These are phyloP conservation scores for Paramecium sonneborni DNA, from an alignment of 73 alveolate species.

Conservation along the genomic window DNA sequence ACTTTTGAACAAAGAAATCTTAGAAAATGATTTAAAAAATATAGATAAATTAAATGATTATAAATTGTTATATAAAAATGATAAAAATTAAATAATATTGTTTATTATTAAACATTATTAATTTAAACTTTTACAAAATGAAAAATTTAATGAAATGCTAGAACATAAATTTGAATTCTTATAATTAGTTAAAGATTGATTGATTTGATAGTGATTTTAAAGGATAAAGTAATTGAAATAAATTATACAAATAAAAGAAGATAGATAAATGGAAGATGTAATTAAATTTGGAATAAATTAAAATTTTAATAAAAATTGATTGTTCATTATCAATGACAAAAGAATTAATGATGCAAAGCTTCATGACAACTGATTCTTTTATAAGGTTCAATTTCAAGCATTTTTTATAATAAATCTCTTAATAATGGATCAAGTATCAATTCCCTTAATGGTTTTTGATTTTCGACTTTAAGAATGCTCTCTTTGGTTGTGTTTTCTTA, in stretches of 20 bases:
- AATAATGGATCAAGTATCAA: constrained; percentile 72
- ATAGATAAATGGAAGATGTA: not conserved
- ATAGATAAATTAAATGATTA: not conserved
- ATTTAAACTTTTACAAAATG: too few relatives aligned
- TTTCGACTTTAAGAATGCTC: constrained; percentile 59
- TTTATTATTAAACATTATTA: too few relatives aligned
- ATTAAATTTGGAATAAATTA: not conserved
- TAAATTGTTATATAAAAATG: not conserved
- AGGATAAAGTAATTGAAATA: too few relatives aligned
- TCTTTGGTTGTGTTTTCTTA: constrained; percentile 15
- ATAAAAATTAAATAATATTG: too few relatives aligned
- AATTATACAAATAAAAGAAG: not conserved
- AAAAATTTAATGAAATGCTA: too few relatives aligned
- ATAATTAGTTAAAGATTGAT: too few relatives aligned
- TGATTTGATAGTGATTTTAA: too few relatives aligned
- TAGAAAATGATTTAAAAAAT: not conserved
- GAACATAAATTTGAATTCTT: too few relatives aligned
- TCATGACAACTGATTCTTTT: constrained; percentile 77
- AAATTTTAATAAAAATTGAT: not conserved
- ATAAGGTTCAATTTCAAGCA: constrained; percentile 77
- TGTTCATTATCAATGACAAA: constrained; percentile 4
- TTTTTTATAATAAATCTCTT: constrained; percentile 68
- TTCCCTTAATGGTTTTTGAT: constrained; percentile 31
- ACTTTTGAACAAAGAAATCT: not conserved
- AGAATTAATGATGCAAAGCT: constrained; percentile 79